Evolutionary conservation across 441 rosid species (phyloP), one percentile per base, ranked within the genome.

Genomic region (Adansonia madagascariensis): DNA sequence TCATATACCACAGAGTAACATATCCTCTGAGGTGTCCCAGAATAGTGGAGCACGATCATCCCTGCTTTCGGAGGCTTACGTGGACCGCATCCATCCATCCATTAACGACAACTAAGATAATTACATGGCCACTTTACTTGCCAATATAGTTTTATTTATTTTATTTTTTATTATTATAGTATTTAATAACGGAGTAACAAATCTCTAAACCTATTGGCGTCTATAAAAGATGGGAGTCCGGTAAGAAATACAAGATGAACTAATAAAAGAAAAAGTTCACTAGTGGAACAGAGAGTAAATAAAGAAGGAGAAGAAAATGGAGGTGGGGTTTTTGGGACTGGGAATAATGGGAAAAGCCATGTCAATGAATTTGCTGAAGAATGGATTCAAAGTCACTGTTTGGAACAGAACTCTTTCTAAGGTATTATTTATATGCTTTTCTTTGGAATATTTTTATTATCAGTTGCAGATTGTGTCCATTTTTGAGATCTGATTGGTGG

Each of bases 341-440:
- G 98, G 99, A 44, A 95, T 95, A 73, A 95, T 95, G 99, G 99
- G 99, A 27, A 94, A 91, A 80, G 98, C 95, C 86, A 95, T 95
- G 97, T 79, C 97, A 27, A 79, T 90, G 87, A 95, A 94, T 86
- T 85, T 95, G 84, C 80, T 94, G 70, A 89, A 83, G 31, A 82
- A 87, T 81, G 97, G 98, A 49, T 94, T 94, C 86, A 95, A 92
- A 63, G 97, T 95, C 39, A 92, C 97, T 53, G 97, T 95, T 18
- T 95, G 98, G 99, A 95, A 95, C 88, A 85, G 98, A 68, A 94
- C 97, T 18, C 91, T 91, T 60, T 89, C 99, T 20, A 94, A 94
- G 98, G 99, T 95, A 39, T 20, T 8, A 1, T 43, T 22, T 11
- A 14, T 35, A 27, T 50, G 3, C 14, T 24, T 41, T 73, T 12